phyloP scores from a whole-genome alignment of 129 eudicot species.

The Cynara cardunculus region DNA sequence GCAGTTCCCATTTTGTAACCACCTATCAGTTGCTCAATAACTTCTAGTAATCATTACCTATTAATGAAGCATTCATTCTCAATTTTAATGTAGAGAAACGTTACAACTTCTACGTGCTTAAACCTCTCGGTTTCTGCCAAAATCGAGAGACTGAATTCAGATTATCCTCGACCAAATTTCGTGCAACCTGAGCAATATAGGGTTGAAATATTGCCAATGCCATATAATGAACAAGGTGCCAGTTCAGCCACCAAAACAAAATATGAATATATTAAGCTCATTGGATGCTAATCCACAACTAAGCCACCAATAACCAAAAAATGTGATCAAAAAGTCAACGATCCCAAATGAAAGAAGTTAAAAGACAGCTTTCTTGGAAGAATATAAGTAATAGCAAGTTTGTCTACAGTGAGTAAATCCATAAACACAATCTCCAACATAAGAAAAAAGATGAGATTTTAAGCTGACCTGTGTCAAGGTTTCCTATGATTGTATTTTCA shows the following conservation, averaged over 20 bases:
- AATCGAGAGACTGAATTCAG: too few species aligned
- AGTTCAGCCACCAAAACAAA: slow-evolving; percentile 7
- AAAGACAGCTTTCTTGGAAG: slow-evolving; percentile 21
- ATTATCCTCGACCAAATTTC: too few species aligned
- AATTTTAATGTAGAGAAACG: too few species aligned
- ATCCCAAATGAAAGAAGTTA: slow-evolving; percentile 32
- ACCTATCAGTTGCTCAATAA: too few species aligned
- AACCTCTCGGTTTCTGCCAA: too few species aligned
- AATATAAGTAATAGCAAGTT: slow-evolving; percentile 26
- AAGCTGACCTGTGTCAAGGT: slow-evolving; percentile 89
- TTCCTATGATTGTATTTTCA: slow-evolving; percentile 78
- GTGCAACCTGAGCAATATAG: too few species aligned
- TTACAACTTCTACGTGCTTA: too few species aligned
- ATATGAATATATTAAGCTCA: slow-evolving; percentile 7
- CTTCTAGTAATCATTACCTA: too few species aligned
- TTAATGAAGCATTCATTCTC: too few species aligned
- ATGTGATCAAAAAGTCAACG: slow-evolving; percentile 29
- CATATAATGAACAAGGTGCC: slow-evolving; percentile 9
- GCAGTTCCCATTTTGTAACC: too few species aligned
- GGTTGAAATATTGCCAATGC: not conserved
- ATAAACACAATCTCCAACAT: slow-evolving; percentile 20
- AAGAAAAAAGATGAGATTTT: not conserved
- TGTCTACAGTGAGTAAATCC: slow-evolving; percentile 21
- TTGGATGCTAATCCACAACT: slow-evolving; percentile 13
- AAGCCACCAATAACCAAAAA: slow-evolving; percentile 14